phyloP scores from a whole-genome alignment of 2,329 filamentous ascomycete species.

The Botrytis deweyae region DNA sequence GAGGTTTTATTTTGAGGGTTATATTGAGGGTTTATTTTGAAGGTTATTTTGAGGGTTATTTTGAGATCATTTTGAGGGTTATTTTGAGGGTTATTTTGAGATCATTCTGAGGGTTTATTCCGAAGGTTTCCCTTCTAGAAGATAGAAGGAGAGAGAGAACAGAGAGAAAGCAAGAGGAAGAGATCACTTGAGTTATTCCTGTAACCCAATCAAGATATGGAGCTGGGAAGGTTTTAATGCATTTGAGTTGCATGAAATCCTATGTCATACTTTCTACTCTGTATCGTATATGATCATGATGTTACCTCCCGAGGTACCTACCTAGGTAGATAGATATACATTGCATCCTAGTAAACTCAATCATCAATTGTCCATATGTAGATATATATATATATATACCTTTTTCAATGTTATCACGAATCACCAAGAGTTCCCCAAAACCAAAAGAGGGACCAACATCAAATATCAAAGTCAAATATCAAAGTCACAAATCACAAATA shows the following conservation, averaged over 20 bases:
- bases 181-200: background rate
- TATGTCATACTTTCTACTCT: background rate
- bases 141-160: background rate
- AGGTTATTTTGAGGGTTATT: no score
- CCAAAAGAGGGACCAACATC: background rate
- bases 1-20: background rate
- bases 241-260: background rate
- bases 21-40: no score
- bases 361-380: background rate
- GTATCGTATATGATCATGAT: background rate
- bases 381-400: background rate
- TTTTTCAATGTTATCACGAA: background rate
- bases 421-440: background rate
- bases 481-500: background rate
- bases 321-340: background rate
- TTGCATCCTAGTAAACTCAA: background rate
- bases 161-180: background rate
- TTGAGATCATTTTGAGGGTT: no score
- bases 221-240: background rate
- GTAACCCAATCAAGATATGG: background rate
- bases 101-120: background rate
- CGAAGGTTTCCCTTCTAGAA: background rate
- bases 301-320: background rate
- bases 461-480: background rate
- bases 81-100: background rate